Evolutionary conservation across 2,329 filamentous ascomycete species (phyloP).

Genomic region (Aurifilum marmelostoma): DNA sequence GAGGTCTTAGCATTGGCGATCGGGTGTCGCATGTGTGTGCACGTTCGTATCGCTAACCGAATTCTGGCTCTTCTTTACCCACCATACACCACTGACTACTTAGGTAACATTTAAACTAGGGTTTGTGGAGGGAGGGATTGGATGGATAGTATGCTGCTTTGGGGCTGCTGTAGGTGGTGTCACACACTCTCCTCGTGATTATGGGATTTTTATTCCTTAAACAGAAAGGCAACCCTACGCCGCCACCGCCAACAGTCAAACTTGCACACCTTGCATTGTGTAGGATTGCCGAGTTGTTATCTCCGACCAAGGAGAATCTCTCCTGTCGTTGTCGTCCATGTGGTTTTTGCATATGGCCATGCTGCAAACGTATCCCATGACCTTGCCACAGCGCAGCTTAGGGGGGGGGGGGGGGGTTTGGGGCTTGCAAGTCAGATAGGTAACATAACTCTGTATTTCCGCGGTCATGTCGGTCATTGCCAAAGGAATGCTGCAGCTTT

Average conservation of each 20-base stretch:
- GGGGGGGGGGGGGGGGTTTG: too few species aligned
- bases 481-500: background rate
- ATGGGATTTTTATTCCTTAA: background rate
- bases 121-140: too few species aligned
- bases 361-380: background rate
- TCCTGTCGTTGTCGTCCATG: background rate
- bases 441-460: background rate
- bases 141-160: background rate
- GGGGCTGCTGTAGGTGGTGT: background rate
- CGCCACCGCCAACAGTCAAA: background rate
- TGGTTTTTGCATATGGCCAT: background rate
- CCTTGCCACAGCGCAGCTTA: background rate
- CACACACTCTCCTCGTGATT: background rate
- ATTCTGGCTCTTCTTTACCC: too few species aligned
- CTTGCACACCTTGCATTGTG: background rate
- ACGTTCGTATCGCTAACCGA: too few species aligned
- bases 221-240: background rate
- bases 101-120: too few species aligned
- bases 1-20: too few species aligned
- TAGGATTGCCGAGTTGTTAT: conserved; percentile 1
- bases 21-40: too few species aligned
- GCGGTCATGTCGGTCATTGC: background rate
- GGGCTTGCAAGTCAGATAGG: background rate
- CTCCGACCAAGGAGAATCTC: background rate
- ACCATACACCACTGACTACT: too few species aligned